Evolutionary conservation across 106 monocot species (phyloP).

Genomic region (Dendrobium chrysotoxum): DNA sequence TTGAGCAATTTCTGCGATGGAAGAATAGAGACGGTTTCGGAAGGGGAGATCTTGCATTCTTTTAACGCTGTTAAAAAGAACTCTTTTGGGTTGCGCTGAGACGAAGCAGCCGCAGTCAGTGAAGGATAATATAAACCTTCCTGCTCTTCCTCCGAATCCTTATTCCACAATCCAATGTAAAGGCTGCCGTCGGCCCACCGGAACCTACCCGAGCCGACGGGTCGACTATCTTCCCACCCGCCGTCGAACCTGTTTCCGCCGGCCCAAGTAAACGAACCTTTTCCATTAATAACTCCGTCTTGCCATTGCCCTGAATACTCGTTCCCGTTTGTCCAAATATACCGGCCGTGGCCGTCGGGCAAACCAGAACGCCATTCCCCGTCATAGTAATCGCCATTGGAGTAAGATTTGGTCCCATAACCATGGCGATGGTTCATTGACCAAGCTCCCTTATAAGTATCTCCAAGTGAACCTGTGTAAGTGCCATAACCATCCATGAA

Average conservation of each 20-base stretch:
- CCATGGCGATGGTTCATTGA: constrained; percentile 83
- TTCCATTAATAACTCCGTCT: constrained; percentile 49
- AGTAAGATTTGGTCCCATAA: constrained; percentile 46
- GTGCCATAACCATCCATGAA: constrained; percentile 85
- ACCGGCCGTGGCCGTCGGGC: constrained; percentile 72
- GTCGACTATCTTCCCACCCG: constrained; percentile 69
- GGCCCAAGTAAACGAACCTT: constrained; percentile 57
- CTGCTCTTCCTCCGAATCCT: constrained; percentile 24
- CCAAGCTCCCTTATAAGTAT: constrained; percentile 73
- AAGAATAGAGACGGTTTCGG: constrained; percentile 38
- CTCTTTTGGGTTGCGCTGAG: constrained; percentile 42
- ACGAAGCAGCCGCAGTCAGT: constrained; percentile 28
- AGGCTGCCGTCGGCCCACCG: constrained; percentile 69
- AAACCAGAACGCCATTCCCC: constrained; percentile 73
- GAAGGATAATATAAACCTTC: constrained; percentile 79
- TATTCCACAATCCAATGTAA: constrained; percentile 74
- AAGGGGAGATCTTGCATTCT: constrained; percentile 38
- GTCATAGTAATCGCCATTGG: constrained; percentile 80
- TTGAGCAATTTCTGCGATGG: constrained; percentile 71
- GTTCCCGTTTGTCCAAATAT: constrained; percentile 65
- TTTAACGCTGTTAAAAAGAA: constrained; percentile 31
- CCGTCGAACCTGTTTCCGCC: constrained; percentile 77
- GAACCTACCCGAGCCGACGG: constrained; percentile 59
- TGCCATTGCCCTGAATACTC: constrained; percentile 71
- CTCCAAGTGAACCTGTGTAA: constrained; percentile 69